phyloP scores from a whole-genome alignment of 2,329 filamentous ascomycete genomes.

The Coniochaeta prunicola region DNA sequence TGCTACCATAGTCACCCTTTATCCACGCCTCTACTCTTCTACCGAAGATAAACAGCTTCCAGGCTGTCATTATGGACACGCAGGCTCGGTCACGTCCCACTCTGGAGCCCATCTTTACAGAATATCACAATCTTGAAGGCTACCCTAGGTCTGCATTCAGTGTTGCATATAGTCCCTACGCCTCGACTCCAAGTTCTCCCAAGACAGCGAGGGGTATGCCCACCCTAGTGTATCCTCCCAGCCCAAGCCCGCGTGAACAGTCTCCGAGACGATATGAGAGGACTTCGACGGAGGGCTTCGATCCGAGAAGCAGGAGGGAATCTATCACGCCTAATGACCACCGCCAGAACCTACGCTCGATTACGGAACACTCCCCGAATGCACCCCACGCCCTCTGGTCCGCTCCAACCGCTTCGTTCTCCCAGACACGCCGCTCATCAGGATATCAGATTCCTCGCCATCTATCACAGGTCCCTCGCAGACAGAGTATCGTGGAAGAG shows the following conservation, averaged over 20 bases:
- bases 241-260: constrained; percentile 20
- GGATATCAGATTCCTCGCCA: neutral
- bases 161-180: constrained; percentile 14
- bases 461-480: constrained; percentile 11
- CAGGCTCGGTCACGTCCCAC: constrained; percentile 11
- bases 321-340: constrained; percentile 6
- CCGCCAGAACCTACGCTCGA: constrained; percentile 16
- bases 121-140: constrained; percentile 17
- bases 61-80: constrained; percentile 16
- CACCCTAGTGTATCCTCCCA: constrained; percentile 23
- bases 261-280: constrained; percentile 27
- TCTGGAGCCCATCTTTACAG: constrained; percentile 27
- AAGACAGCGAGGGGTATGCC: constrained; percentile 23
- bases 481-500: constrained; percentile 20
- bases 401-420: constrained; percentile 9
- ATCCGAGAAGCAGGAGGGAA: constrained; percentile 17
- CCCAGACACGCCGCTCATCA: constrained; percentile 10
- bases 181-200: constrained; percentile 18
- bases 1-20: neutral
- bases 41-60: neutral
- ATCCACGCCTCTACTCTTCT: neutral
- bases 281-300: constrained; percentile 25
- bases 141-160: constrained; percentile 14
- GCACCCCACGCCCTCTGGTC: constrained; percentile 5
- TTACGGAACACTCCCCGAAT: constrained; percentile 19